Base-by-base conservation (phyloP, 352 stramenopile genomes). In the Pelagophyceae sp. region DNA sequence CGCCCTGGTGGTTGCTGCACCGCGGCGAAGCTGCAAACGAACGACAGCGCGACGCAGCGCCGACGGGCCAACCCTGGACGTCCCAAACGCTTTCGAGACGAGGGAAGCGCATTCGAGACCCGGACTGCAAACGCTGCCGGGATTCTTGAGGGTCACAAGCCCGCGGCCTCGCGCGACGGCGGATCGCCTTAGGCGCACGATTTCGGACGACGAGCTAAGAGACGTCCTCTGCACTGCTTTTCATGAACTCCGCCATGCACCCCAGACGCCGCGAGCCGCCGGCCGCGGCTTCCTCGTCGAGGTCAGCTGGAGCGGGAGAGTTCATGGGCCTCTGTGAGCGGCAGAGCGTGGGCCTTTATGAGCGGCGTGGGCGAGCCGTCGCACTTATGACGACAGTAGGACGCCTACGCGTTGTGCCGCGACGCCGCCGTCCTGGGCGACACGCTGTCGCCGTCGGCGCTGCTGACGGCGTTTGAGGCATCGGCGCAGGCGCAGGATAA, bases 391-490 rank as follows among this genome's bases (percentile, higher is more conserved):
- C n/a, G n/a, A n/a, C n/a, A n/a, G n/a, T n/a, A n/a, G 45, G 67
- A 74, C 35, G 11, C 6, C 27, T 74, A 74, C 38, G 38, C 35
- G 25, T 33, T 74, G 25, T 74, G 67, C 38, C 33, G 67, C 35
- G 17, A 32, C 38, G 67, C 67, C 17, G 67, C 17, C 17, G 6
- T 74, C 17, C n/a, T 74, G 1, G 67, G 67, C 67, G 67, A 74
- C 11, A 31, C 67, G 15, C 38, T 74, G 35, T 35, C 35, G 35
- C 67, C 67, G 2, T 27, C 67, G 5, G 11, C 31, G 1, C 11
- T 74, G 35, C 67, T 74, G 15, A 37, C 33, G 33, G 67, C 67
- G 15, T 54, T 74, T 31, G 67, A 74, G 67, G 2, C 45, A 11
- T 54, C 45, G 45, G 45, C 45, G 45, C 11, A 54, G 45, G 45